Evolutionary conservation across 345 rosid species (phyloP), one percentile per base, ranked within the genome.

Genomic region (Syzygium grande): DNA sequence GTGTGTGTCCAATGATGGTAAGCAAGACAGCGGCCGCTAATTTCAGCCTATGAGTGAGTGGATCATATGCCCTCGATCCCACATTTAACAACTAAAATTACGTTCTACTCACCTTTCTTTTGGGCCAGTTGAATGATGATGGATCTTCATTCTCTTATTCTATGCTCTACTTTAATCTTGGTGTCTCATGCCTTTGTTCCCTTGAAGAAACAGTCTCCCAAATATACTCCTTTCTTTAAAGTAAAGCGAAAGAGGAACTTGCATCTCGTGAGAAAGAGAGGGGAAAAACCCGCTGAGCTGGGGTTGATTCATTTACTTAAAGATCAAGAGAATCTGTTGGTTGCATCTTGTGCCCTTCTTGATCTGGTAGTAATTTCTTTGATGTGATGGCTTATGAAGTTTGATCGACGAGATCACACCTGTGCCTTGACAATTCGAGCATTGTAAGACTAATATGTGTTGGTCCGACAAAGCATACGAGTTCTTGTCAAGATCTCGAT

Each of bases 191-290:
- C 92, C 87, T 90, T 88, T 84, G 65, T 52, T 87, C 83, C 86
- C 88, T 85, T 38, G 86, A 89, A 87, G 63, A 90, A 95, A 91
- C 95, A 89, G 30, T 90, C 90, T 88, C 96, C 96, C 89, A 93
- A 92, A 92, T 88, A 93, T 93, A 88, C 95, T 92, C 80, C 46
- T 43, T 43, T 93, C 89, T 85, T 55, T 85, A 88, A 88, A 61
- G 78, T 85, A 91, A 90, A 91, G 91, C 89, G 91, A 88, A 88
- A 85, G 65, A 52, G 86, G 80, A 34, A 5, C 49, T 34, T 46
- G 49, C 49, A 34, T 73, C 80, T 73, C 80, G 3, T 17, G 80
- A 73, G 49, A 34, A 73, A 73, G 22, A 34, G 14, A 38, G 14
- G 14, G 80, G 49, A 22, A 11, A 73, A 73, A 5, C 49, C 25